Base-by-base conservation (phyloP, 2,329 filamentous ascomycete genomes). In the Beauveria sp. region DNA sequence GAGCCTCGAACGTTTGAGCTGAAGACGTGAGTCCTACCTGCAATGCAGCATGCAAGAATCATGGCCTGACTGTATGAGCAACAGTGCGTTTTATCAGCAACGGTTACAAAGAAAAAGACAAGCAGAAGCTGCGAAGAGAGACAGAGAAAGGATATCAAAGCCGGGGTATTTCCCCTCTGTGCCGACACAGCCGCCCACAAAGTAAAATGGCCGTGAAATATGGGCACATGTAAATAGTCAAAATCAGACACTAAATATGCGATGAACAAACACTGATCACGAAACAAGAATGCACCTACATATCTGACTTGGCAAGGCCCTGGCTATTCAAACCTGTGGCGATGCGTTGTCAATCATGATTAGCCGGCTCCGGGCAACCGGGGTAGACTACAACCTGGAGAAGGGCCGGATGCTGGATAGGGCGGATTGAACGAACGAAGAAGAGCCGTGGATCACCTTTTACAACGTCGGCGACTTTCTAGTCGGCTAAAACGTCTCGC, bases 81-180 rank as follows among this genome's bases (percentile, higher is more conserved):
- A 56, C 69, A 95, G 91, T 68, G 83, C 86, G 28, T 96, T 99
- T 74, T 96, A 91, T 71, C 88, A 93, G 67, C 90, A 92, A 77
- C 86, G 95, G 18, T 72, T 96, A 56, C 86, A 91, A 71, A 89
- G 88, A 71, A 88, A 92, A 70, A 69, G 75, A 14, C 74, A 77
- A 45, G 69, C 67, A 1, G 76, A 76, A 49, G 69, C 71, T 4
- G 89, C 91, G 12, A 96, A 87, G 74, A 82, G 89, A 58, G 95
- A 93, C 69, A 85, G 88, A 49, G 91, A 97, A 72, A 85, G 91
- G 50, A 74, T 96, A 64, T 88, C 85, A 65, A 88, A 92, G 70
- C 90, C 91, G 1, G 84, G 82, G 28, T 84, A 89, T 63, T 98
- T 98, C 70, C 95, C 95, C 1, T 89, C 90, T 48, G 91, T 95